phyloP scores from a whole-genome alignment of 164 flowering plant species.

The Platanus orientalis region DNA sequence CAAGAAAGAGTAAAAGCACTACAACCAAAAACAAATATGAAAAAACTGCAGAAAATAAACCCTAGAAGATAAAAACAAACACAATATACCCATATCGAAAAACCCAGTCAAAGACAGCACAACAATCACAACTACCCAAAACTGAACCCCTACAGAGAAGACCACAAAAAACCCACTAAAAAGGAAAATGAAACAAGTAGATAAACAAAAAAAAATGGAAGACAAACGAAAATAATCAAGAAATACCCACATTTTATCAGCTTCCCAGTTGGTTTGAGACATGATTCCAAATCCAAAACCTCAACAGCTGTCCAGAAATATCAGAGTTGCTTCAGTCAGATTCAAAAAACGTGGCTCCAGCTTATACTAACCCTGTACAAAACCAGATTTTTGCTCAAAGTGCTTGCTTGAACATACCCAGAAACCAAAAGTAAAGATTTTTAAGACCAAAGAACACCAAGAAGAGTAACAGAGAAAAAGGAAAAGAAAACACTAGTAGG shows the following conservation, averaged over 20 bases:
- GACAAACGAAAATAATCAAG: background rate
- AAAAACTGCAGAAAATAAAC: constrained; percentile 4
- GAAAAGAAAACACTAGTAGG: too few species aligned
- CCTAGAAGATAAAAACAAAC: constrained; percentile 2
- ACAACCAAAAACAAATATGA: background rate
- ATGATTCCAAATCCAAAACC: constrained; percentile 34
- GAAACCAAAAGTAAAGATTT: background rate
- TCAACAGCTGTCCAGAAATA: constrained; percentile 1
- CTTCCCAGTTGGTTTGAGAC: constrained; percentile 85
- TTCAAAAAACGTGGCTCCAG: background rate
- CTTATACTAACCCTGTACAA: constrained; percentile 2
- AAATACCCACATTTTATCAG: constrained; percentile 31
- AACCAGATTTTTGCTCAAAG: background rate
- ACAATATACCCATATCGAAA: background rate
- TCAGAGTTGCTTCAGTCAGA: constrained; percentile 10
- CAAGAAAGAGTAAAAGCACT: too few species aligned
- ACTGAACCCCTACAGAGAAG: background rate
- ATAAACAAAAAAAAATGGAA: background rate
- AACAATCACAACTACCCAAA: background rate
- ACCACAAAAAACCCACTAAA: background rate
- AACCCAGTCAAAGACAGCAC: background rate
- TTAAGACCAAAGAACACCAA: background rate
- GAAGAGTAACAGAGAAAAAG: background rate
- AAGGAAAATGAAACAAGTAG: background rate
- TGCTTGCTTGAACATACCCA: background rate